Evolutionary conservation across 2,329 filamentous ascomycete genomes (phyloP).

Genomic region (Tolypocladium nubicola): DNA sequence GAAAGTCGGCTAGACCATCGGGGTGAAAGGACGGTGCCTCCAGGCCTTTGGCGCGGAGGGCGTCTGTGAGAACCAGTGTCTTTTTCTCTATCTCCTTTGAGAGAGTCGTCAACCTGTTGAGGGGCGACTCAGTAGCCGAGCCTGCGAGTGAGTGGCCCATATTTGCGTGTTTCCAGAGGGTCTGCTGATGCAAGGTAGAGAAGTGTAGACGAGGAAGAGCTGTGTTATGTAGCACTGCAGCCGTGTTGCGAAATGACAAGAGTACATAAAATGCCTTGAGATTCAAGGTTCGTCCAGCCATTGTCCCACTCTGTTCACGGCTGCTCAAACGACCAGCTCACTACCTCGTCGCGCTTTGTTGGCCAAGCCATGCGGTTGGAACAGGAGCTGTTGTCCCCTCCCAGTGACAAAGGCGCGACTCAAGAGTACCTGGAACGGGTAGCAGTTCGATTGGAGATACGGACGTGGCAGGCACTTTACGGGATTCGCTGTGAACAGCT

Average conservation of each 20-base stretch:
- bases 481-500: neutral
- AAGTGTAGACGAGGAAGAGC: no score
- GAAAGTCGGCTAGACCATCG: slow-evolving; percentile 9
- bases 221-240: no score
- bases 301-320: neutral
- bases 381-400: neutral
- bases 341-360: neutral
- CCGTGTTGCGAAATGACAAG: neutral
- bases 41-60: slow-evolving; percentile 8
- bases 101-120: slow-evolving; percentile 7
- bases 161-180: neutral
- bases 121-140: slow-evolving; percentile 1
- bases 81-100: slow-evolving; percentile 9
- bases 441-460: neutral
- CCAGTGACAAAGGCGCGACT: neutral
- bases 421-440: neutral
- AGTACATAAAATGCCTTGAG: neutral
- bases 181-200: neutral
- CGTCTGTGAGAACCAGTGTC: slow-evolving; percentile 7
- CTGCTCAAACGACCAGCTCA: neutral
- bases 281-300: neutral
- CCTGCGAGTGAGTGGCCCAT: neutral
- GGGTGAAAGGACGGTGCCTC: slow-evolving; percentile 9
- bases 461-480: no score
- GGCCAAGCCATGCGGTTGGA: neutral